A percentile compares a stretch with the other conserved stretches of the same genome.
Evolutionary conservation across 202 grass and related monocot genomes (phyloP).

Genomic region (Bolboschoenoplectus hybrid): DNA sequence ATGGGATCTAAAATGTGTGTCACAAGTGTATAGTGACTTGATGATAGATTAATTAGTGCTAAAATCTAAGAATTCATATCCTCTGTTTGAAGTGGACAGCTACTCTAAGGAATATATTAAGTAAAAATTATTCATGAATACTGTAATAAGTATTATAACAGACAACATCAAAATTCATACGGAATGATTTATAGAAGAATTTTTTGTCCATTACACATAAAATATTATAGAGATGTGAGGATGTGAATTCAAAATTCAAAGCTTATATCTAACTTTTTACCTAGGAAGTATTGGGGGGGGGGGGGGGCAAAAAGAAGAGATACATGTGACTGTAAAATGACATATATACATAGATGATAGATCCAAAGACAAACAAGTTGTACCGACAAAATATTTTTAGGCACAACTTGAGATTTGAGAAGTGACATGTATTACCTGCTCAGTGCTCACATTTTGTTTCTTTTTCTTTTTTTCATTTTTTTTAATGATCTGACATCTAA

Average conservation of each 20-base stretch:
- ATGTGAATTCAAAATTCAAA: not conserved
- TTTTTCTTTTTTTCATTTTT: not conserved
- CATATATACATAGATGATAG: constrained; percentile 15
- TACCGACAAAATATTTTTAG: constrained; percentile 23
- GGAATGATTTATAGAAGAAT: too few species aligned
- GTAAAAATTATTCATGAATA: too few species aligned
- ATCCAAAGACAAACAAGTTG: constrained; percentile 35
- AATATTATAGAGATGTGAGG: too few species aligned
- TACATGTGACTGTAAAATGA: constrained; percentile 22
- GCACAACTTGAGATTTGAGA: not conserved
- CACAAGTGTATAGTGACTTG: not conserved
- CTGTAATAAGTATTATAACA: too few species aligned
- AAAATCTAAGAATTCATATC: not conserved
- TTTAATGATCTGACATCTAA: constrained; percentile 22
- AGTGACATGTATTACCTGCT: not conserved
- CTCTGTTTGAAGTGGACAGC: too few species aligned
- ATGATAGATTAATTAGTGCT: constrained; percentile 27
- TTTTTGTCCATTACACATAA: too few species aligned
- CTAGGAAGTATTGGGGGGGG: not conserved
- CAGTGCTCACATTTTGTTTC: not conserved
- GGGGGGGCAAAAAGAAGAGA: constrained; percentile 31
- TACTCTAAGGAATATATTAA: too few species aligned
- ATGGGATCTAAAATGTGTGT: constrained; percentile 15
- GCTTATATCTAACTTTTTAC: constrained; percentile 21
- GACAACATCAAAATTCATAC: too few species aligned